Evolutionary conservation across 257 asterid genomes (phyloP).

Genomic region (Henckelia pumila): DNA sequence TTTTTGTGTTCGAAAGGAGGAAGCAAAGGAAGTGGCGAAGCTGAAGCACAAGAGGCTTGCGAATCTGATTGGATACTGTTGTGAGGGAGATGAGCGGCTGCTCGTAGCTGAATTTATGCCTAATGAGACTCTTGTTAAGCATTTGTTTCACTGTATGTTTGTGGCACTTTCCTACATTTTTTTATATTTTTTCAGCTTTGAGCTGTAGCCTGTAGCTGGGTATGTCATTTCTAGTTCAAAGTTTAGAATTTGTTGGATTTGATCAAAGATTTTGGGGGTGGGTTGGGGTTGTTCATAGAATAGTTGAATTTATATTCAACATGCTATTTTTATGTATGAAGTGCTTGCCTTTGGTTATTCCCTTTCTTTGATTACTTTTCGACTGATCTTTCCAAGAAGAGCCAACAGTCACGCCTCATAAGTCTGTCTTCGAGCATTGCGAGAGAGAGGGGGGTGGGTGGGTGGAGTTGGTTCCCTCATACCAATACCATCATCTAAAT

Average conservation of each 20-base stretch:
- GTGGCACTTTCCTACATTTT: slow-evolving; percentile 13
- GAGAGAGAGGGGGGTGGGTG: not conserved
- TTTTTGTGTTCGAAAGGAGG: slow-evolving; percentile 53
- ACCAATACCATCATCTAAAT: not conserved
- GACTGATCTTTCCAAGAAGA: not conserved
- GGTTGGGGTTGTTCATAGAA: not conserved
- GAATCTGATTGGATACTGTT: slow-evolving; percentile 95
- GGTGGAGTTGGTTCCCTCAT: not conserved
- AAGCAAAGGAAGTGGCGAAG: slow-evolving; percentile 93
- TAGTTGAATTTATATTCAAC: slow-evolving; percentile 2
- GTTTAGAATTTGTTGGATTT: slow-evolving; percentile 5
- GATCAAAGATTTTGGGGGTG: slow-evolving; percentile 15
- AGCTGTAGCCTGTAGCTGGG: slow-evolving; percentile 1
- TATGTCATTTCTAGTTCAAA: slow-evolving; percentile 14
- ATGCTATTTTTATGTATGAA: slow-evolving; percentile 10
- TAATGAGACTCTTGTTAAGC: slow-evolving; percentile 95
- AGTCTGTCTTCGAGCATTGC: not conserved
- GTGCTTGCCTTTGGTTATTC: not conserved
- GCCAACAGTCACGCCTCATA: not conserved
- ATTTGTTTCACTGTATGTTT: slow-evolving; percentile 82
- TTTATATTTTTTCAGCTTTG: slow-evolving; percentile 7
- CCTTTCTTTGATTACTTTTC: not conserved
- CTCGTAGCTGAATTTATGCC: slow-evolving; percentile 97
- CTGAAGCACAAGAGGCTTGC: slow-evolving; percentile 92
- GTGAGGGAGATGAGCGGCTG: slow-evolving; percentile 96